A percentile compares a stretch with the other conserved stretches of the same genome.
Conservation (phyloP, 2,329 filamentous ascomycete genomes). For the Rutstroemia sydowiana region DNA sequence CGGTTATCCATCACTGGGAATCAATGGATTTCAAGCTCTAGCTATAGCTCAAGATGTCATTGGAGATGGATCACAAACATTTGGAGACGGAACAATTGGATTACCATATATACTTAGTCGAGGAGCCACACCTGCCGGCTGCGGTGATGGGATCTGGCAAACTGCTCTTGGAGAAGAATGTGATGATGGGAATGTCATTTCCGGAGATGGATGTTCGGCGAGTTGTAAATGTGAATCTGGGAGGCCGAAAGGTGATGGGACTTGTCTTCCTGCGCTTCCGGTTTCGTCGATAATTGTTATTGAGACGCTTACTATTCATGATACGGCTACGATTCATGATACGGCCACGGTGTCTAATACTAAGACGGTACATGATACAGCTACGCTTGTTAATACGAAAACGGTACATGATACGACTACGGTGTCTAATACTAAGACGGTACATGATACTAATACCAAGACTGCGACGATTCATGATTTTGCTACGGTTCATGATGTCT, state of each 20-base stretch:
- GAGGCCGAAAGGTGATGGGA: conserved; percentile 23
- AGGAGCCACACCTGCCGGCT: conserved; percentile 35
- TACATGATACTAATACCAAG: conserved; percentile 3
- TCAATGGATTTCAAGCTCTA: conserved; percentile 33
- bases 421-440: conserved; percentile 2
- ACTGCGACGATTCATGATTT: conserved; percentile 2
- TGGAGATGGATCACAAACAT: conserved; percentile 30
- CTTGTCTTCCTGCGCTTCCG: conserved; percentile 13
- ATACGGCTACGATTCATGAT: conserved; percentile 2
- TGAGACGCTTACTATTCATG: conserved; percentile 8
- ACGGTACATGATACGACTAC: conserved; percentile 1
- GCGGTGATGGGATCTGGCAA: conserved; percentile 34
- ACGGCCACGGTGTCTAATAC: conserved; percentile 1
- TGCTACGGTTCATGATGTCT: not conserved
- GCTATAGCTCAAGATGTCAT: conserved; percentile 35
- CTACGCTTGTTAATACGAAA: not conserved
- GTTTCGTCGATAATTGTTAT: no score
- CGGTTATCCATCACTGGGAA: conserved; percentile 31
- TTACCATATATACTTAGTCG: conserved; percentile 38
- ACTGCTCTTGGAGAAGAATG: conserved; percentile 34
- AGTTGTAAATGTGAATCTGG: conserved; percentile 34
- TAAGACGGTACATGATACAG: conserved; percentile 7
- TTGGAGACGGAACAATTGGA: conserved; percentile 32
- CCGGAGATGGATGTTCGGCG: conserved; percentile 32
- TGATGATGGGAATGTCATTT: conserved; percentile 33